Evolutionary conservation across 2,329 filamentous ascomycete genomes (phyloP), one percentile per base, ranked within the genome.

Genomic region (Hymenoscyphus albidus): DNA sequence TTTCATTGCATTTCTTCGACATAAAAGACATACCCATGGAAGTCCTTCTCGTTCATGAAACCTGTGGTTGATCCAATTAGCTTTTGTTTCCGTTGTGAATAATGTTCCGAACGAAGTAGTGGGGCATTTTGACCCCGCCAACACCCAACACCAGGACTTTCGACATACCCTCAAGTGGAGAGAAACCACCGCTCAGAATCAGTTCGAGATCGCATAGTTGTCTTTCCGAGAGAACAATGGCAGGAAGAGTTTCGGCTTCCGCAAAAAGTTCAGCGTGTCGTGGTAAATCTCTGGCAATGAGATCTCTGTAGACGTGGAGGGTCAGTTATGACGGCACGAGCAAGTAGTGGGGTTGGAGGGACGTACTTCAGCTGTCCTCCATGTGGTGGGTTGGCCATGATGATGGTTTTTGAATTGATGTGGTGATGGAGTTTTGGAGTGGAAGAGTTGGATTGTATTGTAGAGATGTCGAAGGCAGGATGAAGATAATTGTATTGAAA

Each of bases 171-270:
- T 99, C 94, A 51, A 99, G 87, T 65, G 95, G 95, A 70, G 93
- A 97, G 83, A 99, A 99, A 70, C 95, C 95, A 77, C 95, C 95
- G 79, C 93, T 98, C 79, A 99, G 88, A 76, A 99, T 93, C 80
- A 99, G 81, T 81, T 99, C 95, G 71, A 99, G 85, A 84, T 99
- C 95, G 81, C 95, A 99, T 59, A 99, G 88, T 81, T 99, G 95
- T 75, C 95, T 89, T 85, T 99, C 95, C 61, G 86, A 90, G 71
- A 99, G 88, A 66, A 90, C 81, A 71, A 99, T 84, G 44, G 94
- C 91, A 44, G 93, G 92, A 57, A 98, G 88, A 39, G 77, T 89
- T 83, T 97, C 93, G 54, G 94, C 91, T 81, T 99, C 95, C 58
- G 85, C 86, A 64, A 83, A 81, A 69, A 99, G 90, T 82, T 97